These are phyloP conservation scores for Erysimum pusillum DNA, from an alignment of 441 rosid species.

Conservation along the genomic window DNA sequence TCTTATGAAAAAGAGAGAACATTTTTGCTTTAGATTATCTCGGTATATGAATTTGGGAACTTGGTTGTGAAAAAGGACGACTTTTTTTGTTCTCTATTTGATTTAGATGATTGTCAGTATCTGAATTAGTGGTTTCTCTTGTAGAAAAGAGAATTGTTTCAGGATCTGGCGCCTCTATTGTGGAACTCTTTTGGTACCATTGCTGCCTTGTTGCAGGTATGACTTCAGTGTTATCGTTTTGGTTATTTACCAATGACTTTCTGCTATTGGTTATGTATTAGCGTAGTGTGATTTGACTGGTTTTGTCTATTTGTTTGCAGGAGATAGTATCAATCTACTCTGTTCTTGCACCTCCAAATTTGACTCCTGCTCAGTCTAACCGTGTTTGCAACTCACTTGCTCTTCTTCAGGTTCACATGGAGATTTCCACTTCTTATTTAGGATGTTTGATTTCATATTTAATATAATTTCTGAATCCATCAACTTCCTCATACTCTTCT, in stretches of 20 bases:
- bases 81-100: neutral
- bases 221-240: constrained; percentile 40
- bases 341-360: constrained; percentile 92
- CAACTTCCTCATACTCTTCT: constrained; percentile 32
- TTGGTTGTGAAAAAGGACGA: neutral
- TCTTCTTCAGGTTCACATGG: constrained; percentile 84
- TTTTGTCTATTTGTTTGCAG: constrained; percentile 56
- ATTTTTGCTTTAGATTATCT: neutral
- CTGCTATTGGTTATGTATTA: neutral
- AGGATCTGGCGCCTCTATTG: constrained; percentile 88
- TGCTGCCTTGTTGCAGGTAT: constrained; percentile 75
- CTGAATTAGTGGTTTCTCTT: constrained; percentile 32
- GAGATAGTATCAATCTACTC: constrained; percentile 97
- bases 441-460: too few relatives aligned
- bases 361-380: constrained; percentile 93
- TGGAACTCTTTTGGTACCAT: constrained; percentile 68
- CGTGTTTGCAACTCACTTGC: constrained; percentile 99
- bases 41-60: neutral
- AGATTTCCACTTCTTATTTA: too few relatives aligned
- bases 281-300: constrained; percentile 6
- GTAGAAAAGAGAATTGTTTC: constrained; percentile 88
- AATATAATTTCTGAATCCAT: constrained; percentile 19
- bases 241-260: constrained; percentile 14
- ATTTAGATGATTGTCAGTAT: neutral
- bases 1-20: neutral